These are phyloP conservation scores for Tetrastigma voinierianum DNA, from an alignment of 164 flowering plant genomes.

Conservation along the genomic window DNA sequence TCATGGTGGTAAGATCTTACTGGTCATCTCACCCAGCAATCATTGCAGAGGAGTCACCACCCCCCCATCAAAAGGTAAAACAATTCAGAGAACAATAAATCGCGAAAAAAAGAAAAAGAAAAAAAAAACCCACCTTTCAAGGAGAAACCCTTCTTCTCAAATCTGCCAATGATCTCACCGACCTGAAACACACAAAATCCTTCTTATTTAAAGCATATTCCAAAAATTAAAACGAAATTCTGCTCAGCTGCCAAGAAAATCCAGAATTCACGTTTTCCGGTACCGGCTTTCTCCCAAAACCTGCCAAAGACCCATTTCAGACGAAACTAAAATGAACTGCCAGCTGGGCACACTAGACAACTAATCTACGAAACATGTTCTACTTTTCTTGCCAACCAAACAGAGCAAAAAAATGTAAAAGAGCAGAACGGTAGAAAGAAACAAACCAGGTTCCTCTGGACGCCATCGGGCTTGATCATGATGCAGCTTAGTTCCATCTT, in stretches of 20 bases:
- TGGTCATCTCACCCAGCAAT: too few species aligned
- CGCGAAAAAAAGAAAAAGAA: background rate
- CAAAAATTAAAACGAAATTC: background rate
- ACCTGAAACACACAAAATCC: too few species aligned
- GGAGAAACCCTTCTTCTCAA: conserved; percentile 88
- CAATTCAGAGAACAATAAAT: background rate
- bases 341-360: conserved; percentile 1
- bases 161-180: conserved; percentile 52
- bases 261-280: too few species aligned
- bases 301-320: conserved; percentile 29
- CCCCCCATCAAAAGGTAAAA: background rate
- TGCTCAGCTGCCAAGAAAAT: too few species aligned
- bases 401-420: background rate
- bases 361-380: too few species aligned
- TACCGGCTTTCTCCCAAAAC: conserved; percentile 13
- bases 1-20: too few species aligned
- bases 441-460: conserved; percentile 66
- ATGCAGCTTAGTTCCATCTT: conserved; percentile 66
- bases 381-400: background rate
- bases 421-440: background rate
- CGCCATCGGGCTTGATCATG: conserved; percentile 89
- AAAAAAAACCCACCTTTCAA: conserved; percentile 54
- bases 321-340: conserved; percentile 11
- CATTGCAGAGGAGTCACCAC: too few species aligned
- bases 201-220: too few species aligned